These are phyloP conservation scores for Solanum virginianum DNA, from an alignment of 257 asterid species.

Conservation along the genomic window DNA sequence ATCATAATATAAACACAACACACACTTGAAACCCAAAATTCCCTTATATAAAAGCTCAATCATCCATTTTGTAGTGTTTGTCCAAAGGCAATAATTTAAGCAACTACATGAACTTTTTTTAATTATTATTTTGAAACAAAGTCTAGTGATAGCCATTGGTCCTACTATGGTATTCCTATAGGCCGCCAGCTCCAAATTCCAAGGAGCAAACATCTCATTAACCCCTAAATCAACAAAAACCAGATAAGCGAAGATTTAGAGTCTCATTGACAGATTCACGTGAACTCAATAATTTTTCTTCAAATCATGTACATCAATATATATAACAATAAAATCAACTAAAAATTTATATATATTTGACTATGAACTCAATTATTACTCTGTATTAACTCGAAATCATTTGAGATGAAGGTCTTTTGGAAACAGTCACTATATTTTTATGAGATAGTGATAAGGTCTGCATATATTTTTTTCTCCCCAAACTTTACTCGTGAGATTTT, in stretches of 20 bases:
- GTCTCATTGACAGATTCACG: background rate
- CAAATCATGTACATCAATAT: rapidly evolving
- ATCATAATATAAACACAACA: no score
- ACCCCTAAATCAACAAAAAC: background rate
- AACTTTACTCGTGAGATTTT: no score
- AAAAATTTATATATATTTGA: background rate
- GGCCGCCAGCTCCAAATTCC: background rate
- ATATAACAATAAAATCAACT: background rate
- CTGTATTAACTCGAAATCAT: background rate
- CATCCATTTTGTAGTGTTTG: background rate
- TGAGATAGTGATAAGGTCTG: no score
- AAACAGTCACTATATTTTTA: no score
- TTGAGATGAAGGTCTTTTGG: no score
- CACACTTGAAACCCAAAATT: no score
- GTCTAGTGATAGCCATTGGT: background rate
- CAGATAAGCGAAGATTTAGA: background rate
- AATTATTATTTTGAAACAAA: background rate
- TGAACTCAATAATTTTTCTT: background rate
- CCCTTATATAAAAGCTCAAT: no score
- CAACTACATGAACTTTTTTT: background rate
- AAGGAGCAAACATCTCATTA: background rate
- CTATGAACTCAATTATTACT: background rate
- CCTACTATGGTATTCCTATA: background rate
- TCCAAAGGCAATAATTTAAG: background rate
- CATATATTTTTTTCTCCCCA: no score